phyloP scores from a whole-genome alignment of 441 rosid genomes.

The Cnidoscolus chayamansa region DNA sequence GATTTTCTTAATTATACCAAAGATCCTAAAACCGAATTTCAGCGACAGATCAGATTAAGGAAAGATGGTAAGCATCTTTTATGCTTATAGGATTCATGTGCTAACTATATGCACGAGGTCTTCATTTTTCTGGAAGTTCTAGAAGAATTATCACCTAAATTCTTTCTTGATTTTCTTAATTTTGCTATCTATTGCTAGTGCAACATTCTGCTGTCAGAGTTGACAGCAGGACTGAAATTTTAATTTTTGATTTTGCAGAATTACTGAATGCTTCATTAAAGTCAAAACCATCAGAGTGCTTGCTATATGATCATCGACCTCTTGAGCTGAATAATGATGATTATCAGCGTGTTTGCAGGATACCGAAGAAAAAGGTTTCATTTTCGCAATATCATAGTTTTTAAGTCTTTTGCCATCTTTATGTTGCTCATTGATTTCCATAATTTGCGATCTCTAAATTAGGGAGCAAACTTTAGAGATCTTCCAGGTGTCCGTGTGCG shows the following conservation, averaged over 20 bases:
- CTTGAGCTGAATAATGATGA: conserved; percentile 47
- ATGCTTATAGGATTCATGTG: too few relatives aligned
- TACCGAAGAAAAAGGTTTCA: conserved; percentile 69
- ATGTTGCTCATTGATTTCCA: neutral
- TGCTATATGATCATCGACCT: conserved; percentile 63
- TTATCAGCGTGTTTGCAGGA: conserved; percentile 48
- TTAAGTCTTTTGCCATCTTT: neutral
- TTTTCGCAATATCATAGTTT: neutral
- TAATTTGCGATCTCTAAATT: neutral
- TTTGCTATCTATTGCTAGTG: neutral
- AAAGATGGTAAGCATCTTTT: conserved; percentile 42
- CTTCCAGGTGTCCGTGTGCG: conserved; percentile 63
- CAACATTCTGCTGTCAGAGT: neutral
- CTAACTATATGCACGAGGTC: neutral
- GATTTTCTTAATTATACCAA: conserved; percentile 21
- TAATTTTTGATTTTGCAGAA: neutral
- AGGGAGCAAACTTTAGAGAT: conserved; percentile 80
- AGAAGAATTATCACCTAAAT: neutral
- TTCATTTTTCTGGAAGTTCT: neutral
- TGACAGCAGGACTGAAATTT: neutral
- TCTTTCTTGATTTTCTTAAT: neutral
- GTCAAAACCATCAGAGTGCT: conserved; percentile 7
- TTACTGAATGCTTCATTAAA: neutral
- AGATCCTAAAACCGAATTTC: conserved; percentile 56
- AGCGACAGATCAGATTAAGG: conserved; percentile 45